phyloP scores from a whole-genome alignment of 495 filamentous ascomycete genomes.

The Coniosporium apollinis region DNA sequence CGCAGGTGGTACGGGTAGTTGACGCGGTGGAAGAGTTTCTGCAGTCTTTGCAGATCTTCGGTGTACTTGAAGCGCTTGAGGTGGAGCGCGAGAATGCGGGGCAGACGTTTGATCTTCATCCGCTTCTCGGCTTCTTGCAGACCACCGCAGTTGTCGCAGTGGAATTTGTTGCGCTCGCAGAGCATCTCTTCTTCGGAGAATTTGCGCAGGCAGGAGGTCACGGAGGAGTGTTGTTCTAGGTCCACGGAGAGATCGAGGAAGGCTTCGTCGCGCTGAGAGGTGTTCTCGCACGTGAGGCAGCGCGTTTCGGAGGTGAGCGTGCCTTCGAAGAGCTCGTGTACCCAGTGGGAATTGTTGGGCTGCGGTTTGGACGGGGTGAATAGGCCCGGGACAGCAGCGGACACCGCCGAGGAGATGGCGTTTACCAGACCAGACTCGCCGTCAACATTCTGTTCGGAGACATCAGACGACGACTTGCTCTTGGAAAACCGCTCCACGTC shows the following conservation, averaged over 20 bases:
- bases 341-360: conserved; percentile 44
- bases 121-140: conserved; percentile 96
- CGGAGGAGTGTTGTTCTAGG: conserved; percentile 86
- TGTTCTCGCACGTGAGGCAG: conserved; percentile 90
- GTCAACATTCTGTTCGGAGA: conserved; percentile 25
- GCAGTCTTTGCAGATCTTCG: conserved; percentile 78
- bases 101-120: conserved; percentile 96
- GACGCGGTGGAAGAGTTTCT: conserved; percentile 93
- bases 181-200: conserved; percentile 99
- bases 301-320: conserved; percentile 89
- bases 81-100: conserved; percentile 80
- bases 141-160: conserved; percentile 93
- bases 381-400: conserved; percentile 8
- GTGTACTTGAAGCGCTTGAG: conserved; percentile 97
- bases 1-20: conserved; percentile 93
- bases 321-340: conserved; percentile 94
- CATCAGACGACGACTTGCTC: conserved; percentile 25
- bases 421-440: conserved; percentile 2
- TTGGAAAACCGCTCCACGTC: conserved; percentile 76
- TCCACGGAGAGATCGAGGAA: conserved; percentile 95
- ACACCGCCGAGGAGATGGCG: conserved; percentile 1
- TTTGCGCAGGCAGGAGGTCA: conserved; percentile 84
- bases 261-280: conserved; percentile 85
- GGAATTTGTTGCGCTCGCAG: conserved; percentile 95
- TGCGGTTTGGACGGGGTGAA: neutral